Evolutionary conservation across 2,329 filamentous ascomycete genomes (phyloP), one percentile per base, ranked within the genome.

Genomic region (Fusarium euwallaceae): DNA sequence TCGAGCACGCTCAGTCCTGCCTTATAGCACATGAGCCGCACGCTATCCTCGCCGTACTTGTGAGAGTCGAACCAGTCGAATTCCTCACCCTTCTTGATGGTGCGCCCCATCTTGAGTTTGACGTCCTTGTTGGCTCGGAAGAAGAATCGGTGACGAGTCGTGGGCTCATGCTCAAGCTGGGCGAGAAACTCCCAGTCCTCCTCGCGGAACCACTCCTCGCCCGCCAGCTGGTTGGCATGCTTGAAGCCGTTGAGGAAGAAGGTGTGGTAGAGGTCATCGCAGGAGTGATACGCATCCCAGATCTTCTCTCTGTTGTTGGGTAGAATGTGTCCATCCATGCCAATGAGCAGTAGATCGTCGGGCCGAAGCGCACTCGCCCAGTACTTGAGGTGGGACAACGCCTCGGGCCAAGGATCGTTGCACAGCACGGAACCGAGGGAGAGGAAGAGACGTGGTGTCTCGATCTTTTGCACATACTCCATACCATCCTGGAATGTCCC

Each of bases 11-110:
- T 80, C 72, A 85, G 76, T 56, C 82, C 82, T 45, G 83, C 82
- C 76, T 83, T 81, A 67, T 75, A 77, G 67, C 83, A 84, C 84
- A 85, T 85, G 66, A 81, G 76, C 27, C 78, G 78, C 14, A 85
- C 83, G 34, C 78, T 78, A 4, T 78, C 68, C 71, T 83, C 81
- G 56, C 78, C 77, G 58, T 85, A 84, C 74, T 85, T 85, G 76
- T 85, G 84, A 36, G 84, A 83, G 72, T 85, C 84, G 68, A 85
- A 85, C 84, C 84, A 85, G 69, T 85, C 84, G 17, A 85, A 77
- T 66, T 84, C 82, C 51, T 83, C 78, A 16, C 81, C 83, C 22
- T 76, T 61, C 45, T 71, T 63, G 43, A 85, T 81, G 12, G 69
- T 68, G 17, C 76, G 76, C 3, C 68, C 73, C 32, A 80, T 70